Evolutionary conservation across 2,329 filamentous ascomycete species (phyloP), one percentile per base, ranked within the genome.

Genomic region (Phialophora chinensis): DNA sequence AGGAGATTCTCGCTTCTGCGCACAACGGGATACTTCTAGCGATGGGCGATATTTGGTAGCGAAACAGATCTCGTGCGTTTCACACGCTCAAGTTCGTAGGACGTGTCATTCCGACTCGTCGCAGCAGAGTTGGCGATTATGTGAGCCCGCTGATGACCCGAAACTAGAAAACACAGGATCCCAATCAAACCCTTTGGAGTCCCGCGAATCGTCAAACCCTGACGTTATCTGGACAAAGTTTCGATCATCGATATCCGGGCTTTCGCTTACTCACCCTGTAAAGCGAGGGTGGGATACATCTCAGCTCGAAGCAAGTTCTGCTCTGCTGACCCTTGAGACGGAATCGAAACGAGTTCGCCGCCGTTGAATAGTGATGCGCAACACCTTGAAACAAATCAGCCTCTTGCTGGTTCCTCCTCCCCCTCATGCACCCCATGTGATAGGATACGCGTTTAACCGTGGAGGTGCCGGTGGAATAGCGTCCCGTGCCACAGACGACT

Each of bases 101-200:
- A 12, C 14, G 35, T 42, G 5, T 11, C 33, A 12, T 11, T 35
- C 12, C 12, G 14, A 14, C 35, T 17, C 35, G 35, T 11, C 2
- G 11, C 35, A 12, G 35, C 35, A 4, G 11, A 14, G 27, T 49
- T 27, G 14, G 56, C 56, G 44, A 60, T 60, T 60, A 60, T 50
- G 58, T 60, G 58, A 60, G 58, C 58, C 53, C n/a, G n/a, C 58
- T 29, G 7, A 25, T 2, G 33, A 25, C 27, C 58, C 44, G 25
- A 29, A 23, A 7, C 58, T 17, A 25, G 44, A 60, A 20, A 20
- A 27, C 52, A 54, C 12, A 60, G 23, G 25, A 23, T 27, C 11
- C 44, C 17, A 60, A 50, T 38, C 31, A 60, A 20, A 27, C 27
- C 29, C 14, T 4, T 14, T 27, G 17, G n/a, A 33, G 0, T 11